Conservation (phyloP, 805 yeast genomes). For the Tetrapisispora iriomotensis region DNA sequence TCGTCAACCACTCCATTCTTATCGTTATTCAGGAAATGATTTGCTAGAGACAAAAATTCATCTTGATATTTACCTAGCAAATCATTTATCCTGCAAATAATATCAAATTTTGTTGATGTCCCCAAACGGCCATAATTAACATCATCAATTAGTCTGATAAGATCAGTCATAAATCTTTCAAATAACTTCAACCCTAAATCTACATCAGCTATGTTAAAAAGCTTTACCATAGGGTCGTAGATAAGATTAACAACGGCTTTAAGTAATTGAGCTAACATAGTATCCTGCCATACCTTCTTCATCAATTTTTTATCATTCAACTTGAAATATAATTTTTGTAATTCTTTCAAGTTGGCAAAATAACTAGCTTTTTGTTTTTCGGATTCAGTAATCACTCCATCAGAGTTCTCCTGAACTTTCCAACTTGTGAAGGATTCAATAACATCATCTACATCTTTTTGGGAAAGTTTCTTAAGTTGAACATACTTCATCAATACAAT, state of each 20-base stretch:
- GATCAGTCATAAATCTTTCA: constrained; percentile 56
- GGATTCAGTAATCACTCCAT: neutral
- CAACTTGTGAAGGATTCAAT: constrained; percentile 25
- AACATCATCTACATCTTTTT: constrained; percentile 21
- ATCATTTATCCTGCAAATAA: constrained; percentile 42
- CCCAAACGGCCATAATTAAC: constrained; percentile 32
- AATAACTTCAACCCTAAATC: constrained; percentile 54
- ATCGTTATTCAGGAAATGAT: constrained; percentile 71
- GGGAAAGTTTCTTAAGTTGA: constrained; percentile 12
- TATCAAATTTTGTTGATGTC: constrained; percentile 53
- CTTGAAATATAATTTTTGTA: constrained; percentile 55
- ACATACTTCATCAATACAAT: constrained; percentile 20
- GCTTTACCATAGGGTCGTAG: constrained; percentile 61
- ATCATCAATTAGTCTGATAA: constrained; percentile 48
- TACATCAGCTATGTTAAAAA: constrained; percentile 57
- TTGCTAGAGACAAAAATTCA: constrained; percentile 62
- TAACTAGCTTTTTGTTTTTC: constrained; percentile 27
- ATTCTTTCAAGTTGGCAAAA: constrained; percentile 47
- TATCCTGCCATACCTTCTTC: constrained; percentile 77
- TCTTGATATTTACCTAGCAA: constrained; percentile 65
- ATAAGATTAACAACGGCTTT: constrained; percentile 64
- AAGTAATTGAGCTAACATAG: constrained; percentile 64
- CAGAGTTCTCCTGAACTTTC: constrained; percentile 9
- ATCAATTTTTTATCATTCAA: constrained; percentile 67
- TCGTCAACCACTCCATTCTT: constrained; percentile 58